phyloP scores from a whole-genome alignment of 164 flowering plant species.

The Tinospora cordifolia region DNA sequence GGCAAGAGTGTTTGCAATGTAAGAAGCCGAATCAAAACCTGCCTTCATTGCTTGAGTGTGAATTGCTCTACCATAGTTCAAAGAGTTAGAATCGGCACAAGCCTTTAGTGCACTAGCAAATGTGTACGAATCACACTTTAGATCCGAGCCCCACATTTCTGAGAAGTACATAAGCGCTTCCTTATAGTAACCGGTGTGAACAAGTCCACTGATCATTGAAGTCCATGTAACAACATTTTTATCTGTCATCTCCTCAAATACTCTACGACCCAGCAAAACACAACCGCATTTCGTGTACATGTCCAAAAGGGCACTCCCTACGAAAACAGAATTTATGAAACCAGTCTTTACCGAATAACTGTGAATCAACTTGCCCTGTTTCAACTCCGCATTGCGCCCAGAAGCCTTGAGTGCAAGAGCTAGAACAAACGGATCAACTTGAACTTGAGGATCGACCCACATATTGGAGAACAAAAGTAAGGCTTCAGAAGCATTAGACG shows the following conservation, averaged over 20 bases:
- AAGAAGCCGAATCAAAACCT: slow-evolving; percentile 48
- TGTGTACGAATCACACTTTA: slow-evolving; percentile 49
- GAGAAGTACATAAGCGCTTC: slow-evolving; percentile 47
- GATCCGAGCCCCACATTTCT: slow-evolving; percentile 53
- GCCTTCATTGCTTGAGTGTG: slow-evolving; percentile 49
- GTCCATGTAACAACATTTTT: slow-evolving; percentile 88
- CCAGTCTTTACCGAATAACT: slow-evolving; percentile 57
- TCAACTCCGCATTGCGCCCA: slow-evolving; percentile 30
- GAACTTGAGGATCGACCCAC: slow-evolving; percentile 35
- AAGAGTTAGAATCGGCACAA: slow-evolving; percentile 47
- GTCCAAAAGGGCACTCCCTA: slow-evolving; percentile 72
- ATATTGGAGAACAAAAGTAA: slow-evolving; percentile 44
- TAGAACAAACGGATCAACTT: slow-evolving; percentile 53
- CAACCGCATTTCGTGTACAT: slow-evolving; percentile 57
- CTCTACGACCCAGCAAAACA: slow-evolving; percentile 33
- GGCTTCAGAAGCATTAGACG: slow-evolving; percentile 37
- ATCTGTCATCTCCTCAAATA: slow-evolving; percentile 66
- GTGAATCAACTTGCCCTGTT: slow-evolving; percentile 50
- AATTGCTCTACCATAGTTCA: slow-evolving; percentile 54
- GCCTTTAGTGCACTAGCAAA: slow-evolving; percentile 76
- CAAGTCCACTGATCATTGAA: slow-evolving; percentile 71
- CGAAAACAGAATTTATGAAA: slow-evolving; percentile 61
- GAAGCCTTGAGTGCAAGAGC: slow-evolving; percentile 73
- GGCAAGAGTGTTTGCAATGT: slow-evolving; percentile 64
- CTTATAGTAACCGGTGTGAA: slow-evolving; percentile 38